Base-by-base conservation (phyloP, 2,329 filamentous ascomycete genomes). In the Hortaea werneckii region DNA sequence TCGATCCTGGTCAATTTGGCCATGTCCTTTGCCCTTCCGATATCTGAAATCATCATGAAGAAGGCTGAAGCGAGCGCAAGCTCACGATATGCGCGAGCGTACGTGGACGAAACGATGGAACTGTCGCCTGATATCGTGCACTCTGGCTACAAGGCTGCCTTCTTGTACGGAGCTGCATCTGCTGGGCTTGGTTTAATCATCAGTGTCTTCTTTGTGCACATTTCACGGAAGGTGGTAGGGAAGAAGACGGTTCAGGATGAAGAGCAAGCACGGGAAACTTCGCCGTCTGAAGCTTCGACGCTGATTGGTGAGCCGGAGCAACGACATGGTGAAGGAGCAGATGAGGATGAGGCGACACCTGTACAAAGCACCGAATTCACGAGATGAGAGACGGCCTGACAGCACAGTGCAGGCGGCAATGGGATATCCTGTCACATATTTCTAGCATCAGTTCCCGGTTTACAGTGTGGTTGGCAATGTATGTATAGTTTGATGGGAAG, bases 1-100 rank as follows among this genome's bases (percentile, higher is more conserved):
- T 63, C 59, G 9, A 63, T 63, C 40, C 50, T 64, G 4, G 56
- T 65, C 51, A 64, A 66, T 40, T 49, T 66, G 30, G 63, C 58
- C 27, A 64, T 66, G 51, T 60, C 62, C 1, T 63, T 66, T 40
- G 54, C 59, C 6, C 52, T 65, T 5, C 58, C 61, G 2, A 57
- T 66, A 10, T 58, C 59, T 0, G 59, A 63, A 29, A 61, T 65
- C 7, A 55, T 61, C 29, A 50, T 52, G 10, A 47, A 53, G 28
- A 51, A 52, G 38, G 58, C 54, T 7, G 27, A 41, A 41, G 27
- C 6, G 9, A 27, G 40, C 5, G 10, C 13, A 28, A 27, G 20
- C 20, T 10, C 13, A 12, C 12, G 29, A 13, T 28, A 41, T 27
- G 20, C 34, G 5, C n/a, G 6, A 27, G 13, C 6, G 6, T 29